Conservation (phyloP, 2,329 filamentous ascomycete species). For the Tolypocladium endophyticum region DNA sequence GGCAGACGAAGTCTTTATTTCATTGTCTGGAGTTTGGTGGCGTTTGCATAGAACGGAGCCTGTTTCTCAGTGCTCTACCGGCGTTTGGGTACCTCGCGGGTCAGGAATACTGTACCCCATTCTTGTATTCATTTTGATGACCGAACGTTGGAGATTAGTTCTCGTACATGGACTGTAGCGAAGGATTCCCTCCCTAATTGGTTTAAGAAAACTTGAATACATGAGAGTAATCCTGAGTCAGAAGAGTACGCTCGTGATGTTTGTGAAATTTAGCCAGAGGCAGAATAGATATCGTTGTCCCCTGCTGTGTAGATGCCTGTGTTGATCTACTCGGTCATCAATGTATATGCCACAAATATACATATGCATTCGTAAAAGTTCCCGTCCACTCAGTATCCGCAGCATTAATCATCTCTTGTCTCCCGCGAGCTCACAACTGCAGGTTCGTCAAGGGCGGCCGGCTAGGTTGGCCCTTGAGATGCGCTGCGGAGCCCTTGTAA, state of each 20-base stretch:
- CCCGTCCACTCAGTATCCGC: background rate
- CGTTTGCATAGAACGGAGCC: background rate
- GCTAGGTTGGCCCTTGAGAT: slow-evolving; percentile 51
- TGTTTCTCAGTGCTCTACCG: background rate
- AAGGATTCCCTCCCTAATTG: background rate
- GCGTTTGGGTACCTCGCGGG: background rate
- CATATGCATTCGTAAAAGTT: background rate
- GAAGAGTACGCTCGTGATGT: background rate
- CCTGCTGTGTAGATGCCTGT: background rate
- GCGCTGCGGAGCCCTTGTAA: slow-evolving; percentile 88
- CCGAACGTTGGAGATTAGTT: background rate
- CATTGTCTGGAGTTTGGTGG: background rate
- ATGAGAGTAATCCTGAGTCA: background rate
- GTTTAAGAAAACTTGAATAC: background rate
- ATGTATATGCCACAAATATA: background rate
- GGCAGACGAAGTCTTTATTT: background rate
- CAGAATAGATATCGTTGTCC: background rate
- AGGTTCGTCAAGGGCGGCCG: slow-evolving; percentile 24
- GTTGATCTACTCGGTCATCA: background rate
- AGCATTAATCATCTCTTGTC: background rate
- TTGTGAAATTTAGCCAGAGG: background rate
- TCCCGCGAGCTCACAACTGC: slow-evolving; percentile 17
- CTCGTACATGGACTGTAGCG: background rate
- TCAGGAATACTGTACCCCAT: background rate
- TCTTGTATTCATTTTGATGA: background rate